These are phyloP conservation scores for Daldinia grandis DNA, from an alignment of 495 filamentous ascomycete genomes.

Conservation along the genomic window DNA sequence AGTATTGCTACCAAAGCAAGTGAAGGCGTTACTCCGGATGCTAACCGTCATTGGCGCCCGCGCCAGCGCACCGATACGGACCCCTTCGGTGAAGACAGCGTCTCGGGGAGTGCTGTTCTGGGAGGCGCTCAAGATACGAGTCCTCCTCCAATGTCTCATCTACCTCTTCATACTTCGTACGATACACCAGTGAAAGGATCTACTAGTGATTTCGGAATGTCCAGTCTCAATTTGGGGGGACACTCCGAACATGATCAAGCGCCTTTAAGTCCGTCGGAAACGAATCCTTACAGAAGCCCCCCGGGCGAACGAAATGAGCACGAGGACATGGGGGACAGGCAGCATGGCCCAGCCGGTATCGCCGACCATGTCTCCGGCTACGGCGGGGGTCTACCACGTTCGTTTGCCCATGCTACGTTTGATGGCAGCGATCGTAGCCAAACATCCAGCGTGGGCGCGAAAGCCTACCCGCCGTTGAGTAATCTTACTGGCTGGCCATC, in stretches of 20 bases:
- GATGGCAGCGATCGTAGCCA: slow-evolving; percentile 86
- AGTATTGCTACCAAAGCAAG: slow-evolving; percentile 58
- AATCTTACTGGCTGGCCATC: slow-evolving; percentile 75
- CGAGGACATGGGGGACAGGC: slow-evolving; percentile 67
- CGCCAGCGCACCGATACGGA: slow-evolving; percentile 79
- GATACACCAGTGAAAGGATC: slow-evolving; percentile 68
- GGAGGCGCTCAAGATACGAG: slow-evolving; percentile 80
- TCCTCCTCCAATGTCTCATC: slow-evolving; percentile 57
- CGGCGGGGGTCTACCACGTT: slow-evolving; percentile 54
- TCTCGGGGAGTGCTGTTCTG: slow-evolving; percentile 79
- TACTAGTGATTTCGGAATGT: slow-evolving; percentile 79
- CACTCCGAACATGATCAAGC: slow-evolving; percentile 57
- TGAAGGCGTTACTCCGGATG: slow-evolving; percentile 47
- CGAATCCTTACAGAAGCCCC: slow-evolving; percentile 97
- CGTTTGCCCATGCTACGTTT: slow-evolving; percentile 60
- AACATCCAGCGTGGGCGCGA: slow-evolving; percentile 82
- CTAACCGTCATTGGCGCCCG: slow-evolving; percentile 56
- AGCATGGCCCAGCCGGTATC: slow-evolving; percentile 47
- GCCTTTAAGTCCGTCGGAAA: slow-evolving; percentile 86
- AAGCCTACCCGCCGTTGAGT: slow-evolving; percentile 73
- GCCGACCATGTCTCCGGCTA: slow-evolving; percentile 57
- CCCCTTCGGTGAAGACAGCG: slow-evolving; percentile 73
- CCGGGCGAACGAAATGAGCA: slow-evolving; percentile 77
- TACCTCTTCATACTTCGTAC: slow-evolving; percentile 53
- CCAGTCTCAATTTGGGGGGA: slow-evolving; percentile 72